These are phyloP conservation scores for Ceratobasidium theobromae DNA, from an alignment of 1,284 basidiomycete genomes.

Conservation along the genomic window DNA sequence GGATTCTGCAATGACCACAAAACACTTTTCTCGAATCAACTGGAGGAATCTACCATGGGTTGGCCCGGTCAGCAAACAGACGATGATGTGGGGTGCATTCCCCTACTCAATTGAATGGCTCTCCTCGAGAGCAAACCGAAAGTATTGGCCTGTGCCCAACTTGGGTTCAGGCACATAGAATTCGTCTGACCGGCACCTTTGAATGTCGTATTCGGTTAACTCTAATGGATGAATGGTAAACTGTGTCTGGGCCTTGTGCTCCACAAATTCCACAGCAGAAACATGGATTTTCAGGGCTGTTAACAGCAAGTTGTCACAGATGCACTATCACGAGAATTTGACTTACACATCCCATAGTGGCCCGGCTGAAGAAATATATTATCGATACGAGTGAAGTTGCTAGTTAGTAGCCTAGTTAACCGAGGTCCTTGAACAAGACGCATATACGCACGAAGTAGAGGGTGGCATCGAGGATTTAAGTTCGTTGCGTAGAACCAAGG, in stretches of 20 bases:
- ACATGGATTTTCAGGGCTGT: not conserved
- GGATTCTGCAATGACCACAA: not conserved
- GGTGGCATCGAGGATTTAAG: too few species aligned
- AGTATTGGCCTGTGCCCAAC: not conserved
- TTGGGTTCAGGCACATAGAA: not conserved
- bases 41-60: not conserved
- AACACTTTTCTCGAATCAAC: not conserved
- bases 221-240: constrained; percentile 15
- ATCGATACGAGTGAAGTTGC: too few species aligned
- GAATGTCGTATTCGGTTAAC: constrained; percentile 26
- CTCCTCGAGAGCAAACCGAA: not conserved
- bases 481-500: too few species aligned
- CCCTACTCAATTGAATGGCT: not conserved
- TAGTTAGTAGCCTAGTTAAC: too few species aligned
- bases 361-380: too few species aligned
- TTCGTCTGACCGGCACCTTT: not conserved
- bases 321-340: too few species aligned
- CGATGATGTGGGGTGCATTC: not conserved
- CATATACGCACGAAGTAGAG: too few species aligned
- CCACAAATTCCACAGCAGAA: not conserved
- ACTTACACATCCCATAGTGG: too few species aligned
- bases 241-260: not conserved
- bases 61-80: too few species aligned
- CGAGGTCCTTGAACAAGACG: too few species aligned
- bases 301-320: not conserved